Base-by-base conservation (phyloP, 176 grass and related monocot genomes). In the Oropetium thomaeum region DNA sequence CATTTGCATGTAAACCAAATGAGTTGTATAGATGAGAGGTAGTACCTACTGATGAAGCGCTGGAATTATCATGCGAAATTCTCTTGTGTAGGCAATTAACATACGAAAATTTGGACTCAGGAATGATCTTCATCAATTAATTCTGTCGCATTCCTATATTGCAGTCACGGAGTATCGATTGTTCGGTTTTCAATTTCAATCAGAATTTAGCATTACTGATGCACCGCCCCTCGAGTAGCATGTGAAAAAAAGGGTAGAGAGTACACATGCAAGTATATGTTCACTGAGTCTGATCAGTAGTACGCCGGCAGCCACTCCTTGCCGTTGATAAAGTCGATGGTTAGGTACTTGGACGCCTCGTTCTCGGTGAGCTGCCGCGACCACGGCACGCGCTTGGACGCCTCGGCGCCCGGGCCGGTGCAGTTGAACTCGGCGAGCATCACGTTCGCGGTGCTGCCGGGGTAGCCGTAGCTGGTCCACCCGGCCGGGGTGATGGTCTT, bases 301-400 rank as follows among this genome's bases (percentile, higher is more conserved):
- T 77, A 87, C n/a, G 85, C 86, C 52, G 86, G 86, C 76, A 99
- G 63, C 96, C 91, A 99, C 2, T 99, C 91, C 44, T 89, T 87
- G 67, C 91, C 91, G 49, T 86, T 51, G 76, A 99, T 88, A 79
- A 99, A 95, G 78, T 99, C 82, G 62, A 95, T 52, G 82, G 30
- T 92, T n/a, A 86, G 43, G 79, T 90, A 92, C 71, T 86, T 82
- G 15, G 76, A 35, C 4, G 45, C 89, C 71, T 92, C 87, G 52
- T 79, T 65, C 15, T 77, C 4, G 35, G 31, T 87, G 47, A 92
- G 71, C 63, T 63, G 69, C 11, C 70, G 76, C 12, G 84, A 59
- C 89, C 91, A 90, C 1, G 73, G 71, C 59, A 73, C 79, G 33
- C 87, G 89, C 28, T 73, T 14, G 16, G 51, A 20, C 1, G 45